Percentiles rank a stretch among this genome's conserved stretches.
Evolutionary conservation across 176 grass and related monocot species (phyloP).

Genomic region (Aegilops bicornis): DNA sequence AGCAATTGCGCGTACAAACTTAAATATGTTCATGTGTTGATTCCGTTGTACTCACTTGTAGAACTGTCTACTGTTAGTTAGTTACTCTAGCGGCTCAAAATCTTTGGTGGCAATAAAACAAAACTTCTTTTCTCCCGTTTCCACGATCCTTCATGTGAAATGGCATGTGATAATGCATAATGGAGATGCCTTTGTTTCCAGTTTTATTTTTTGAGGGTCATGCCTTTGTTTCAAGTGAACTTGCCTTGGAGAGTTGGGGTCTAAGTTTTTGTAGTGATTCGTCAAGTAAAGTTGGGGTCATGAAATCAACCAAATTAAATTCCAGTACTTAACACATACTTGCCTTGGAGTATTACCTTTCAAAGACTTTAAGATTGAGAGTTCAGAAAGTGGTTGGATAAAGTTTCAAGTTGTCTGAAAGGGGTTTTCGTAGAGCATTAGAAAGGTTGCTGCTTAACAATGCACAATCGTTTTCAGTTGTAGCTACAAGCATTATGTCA

Average conservation of each 20-base stretch:
- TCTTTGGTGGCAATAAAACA: background rate
- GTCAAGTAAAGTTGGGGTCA: background rate
- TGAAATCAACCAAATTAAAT: background rate
- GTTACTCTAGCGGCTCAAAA: background rate
- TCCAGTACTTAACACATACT: background rate
- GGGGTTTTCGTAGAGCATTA: background rate
- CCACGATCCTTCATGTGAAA: conserved; percentile 12
- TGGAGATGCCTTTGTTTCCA: conserved; percentile 8
- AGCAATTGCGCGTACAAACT: background rate
- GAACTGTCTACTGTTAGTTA: background rate
- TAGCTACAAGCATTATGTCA: too few relatives aligned
- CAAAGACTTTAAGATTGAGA: background rate
- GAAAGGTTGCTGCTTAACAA: background rate
- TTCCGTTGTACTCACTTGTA: background rate
- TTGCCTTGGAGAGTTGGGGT: background rate
- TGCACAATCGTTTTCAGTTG: background rate
- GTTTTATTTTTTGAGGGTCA: background rate
- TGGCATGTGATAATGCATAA: background rate
- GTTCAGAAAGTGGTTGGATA: background rate
- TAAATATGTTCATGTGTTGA: background rate
- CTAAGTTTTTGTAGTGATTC: background rate
- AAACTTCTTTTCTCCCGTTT: background rate
- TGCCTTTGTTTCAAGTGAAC: conserved; percentile 9
- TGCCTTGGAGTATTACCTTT: background rate
- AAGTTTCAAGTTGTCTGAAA: background rate